Conservation (phyloP, 139 green algal species). For the Raphidocelis subcapitata region DNA sequence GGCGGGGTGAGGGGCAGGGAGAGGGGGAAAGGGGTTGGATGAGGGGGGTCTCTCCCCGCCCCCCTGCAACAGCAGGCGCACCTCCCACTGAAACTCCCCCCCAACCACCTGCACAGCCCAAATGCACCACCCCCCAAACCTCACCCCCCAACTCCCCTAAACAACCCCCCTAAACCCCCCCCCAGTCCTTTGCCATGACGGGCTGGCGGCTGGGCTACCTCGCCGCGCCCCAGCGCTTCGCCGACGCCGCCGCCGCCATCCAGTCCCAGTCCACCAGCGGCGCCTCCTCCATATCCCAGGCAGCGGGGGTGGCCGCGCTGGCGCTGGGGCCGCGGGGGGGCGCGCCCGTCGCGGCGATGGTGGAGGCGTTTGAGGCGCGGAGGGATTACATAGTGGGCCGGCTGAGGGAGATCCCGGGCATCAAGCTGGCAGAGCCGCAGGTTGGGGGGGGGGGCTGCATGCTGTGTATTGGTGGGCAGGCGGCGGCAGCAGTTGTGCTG, state of each 20-base stretch:
- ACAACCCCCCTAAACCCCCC: too few relatives aligned
- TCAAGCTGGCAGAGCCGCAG: constrained; percentile 63
- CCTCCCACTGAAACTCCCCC: too few relatives aligned
- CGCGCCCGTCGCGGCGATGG: constrained; percentile 73
- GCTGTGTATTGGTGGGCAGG: too few relatives aligned
- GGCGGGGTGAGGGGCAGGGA: too few relatives aligned
- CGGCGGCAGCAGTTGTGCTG: too few relatives aligned
- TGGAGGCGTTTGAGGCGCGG: constrained; percentile 78
- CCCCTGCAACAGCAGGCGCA: too few relatives aligned
- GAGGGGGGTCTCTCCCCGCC: too few relatives aligned
- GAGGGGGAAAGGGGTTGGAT: too few relatives aligned
- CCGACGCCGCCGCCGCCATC: constrained; percentile 75
- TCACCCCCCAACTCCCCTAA: too few relatives aligned
- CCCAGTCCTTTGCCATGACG: constrained; percentile 81
- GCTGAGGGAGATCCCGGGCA: constrained; percentile 71
- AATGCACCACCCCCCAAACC: too few relatives aligned
- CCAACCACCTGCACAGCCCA: too few relatives aligned
- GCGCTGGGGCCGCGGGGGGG: constrained; percentile 78
- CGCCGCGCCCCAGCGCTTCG: constrained; percentile 83
- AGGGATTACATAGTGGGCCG: constrained; percentile 72
- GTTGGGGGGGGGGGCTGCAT: background rate
- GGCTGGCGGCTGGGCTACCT: constrained; percentile 89
- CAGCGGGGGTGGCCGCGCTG: constrained; percentile 89
- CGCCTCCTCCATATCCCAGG: constrained; percentile 67
- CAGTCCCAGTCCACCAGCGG: constrained; percentile 93